phyloP scores from a whole-genome alignment of 73 alveolate genomes.

The Blepharisma japonicum region DNA sequence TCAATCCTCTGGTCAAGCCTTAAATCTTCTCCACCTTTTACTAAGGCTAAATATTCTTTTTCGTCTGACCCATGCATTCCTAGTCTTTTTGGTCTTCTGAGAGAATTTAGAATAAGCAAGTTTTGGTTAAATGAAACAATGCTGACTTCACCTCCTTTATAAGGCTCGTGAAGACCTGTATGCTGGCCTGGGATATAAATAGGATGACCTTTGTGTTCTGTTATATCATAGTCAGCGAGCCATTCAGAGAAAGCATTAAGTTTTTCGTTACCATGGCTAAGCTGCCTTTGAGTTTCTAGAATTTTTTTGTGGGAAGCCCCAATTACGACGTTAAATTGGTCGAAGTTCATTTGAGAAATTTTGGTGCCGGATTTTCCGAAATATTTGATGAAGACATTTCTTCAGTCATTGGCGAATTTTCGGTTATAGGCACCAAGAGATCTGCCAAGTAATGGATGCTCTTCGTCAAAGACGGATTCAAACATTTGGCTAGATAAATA shows the following conservation, averaged over 20 bases:
- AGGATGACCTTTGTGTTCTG: constrained; percentile 62
- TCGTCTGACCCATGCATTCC: constrained; percentile 96
- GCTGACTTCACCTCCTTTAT: constrained; percentile 67
- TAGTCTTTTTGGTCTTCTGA: constrained; percentile 92
- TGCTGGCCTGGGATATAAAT: constrained; percentile 88
- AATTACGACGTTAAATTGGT: constrained; percentile 47
- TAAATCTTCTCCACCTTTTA: constrained; percentile 98
- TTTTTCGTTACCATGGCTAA: constrained; percentile 67
- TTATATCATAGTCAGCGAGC: constrained; percentile 67
- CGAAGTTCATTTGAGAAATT: constrained; percentile 36
- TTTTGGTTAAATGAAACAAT: constrained; percentile 85
- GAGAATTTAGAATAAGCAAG: constrained; percentile 84
- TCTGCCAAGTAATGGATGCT: constrained; percentile 36
- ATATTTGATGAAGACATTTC: constrained; percentile 43
- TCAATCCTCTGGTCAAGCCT: constrained; percentile 96
- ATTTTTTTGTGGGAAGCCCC: constrained; percentile 49
- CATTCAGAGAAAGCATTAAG: constrained; percentile 83
- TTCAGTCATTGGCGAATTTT: constrained; percentile 74
- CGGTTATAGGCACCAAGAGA: constrained; percentile 78
- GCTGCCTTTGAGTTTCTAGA: constrained; percentile 44
- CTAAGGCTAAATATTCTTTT: constrained; percentile 85
- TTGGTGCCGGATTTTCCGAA: constrained; percentile 57
- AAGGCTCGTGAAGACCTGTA: constrained; percentile 70
- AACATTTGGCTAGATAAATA: not conserved
- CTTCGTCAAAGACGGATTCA: not conserved